Conservation (phyloP, 352 stramenopile species). For the Globisporangium carolinianum region DNA sequence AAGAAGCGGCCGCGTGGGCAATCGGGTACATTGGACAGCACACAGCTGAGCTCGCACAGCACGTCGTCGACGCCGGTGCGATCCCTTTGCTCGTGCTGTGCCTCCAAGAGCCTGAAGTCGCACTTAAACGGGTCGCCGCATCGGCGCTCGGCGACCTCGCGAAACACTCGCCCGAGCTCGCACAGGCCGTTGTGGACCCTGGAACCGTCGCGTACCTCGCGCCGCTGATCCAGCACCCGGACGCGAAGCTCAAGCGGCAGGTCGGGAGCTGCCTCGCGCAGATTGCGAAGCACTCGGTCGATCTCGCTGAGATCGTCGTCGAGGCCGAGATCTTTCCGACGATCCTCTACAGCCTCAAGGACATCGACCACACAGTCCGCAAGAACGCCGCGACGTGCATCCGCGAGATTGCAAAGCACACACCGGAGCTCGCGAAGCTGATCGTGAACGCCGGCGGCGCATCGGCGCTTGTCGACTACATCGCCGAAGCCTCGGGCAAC, state of each 20-base stretch:
- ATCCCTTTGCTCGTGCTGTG: slow-evolving; percentile 93
- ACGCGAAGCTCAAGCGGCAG: slow-evolving; percentile 92
- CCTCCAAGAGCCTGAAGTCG: slow-evolving; percentile 94
- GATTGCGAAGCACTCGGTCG: slow-evolving; percentile 94
- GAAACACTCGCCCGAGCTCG: slow-evolving; percentile 93
- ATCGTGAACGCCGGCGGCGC: slow-evolving; percentile 95
- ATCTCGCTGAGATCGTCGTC: slow-evolving; percentile 93
- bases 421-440: slow-evolving; percentile 92
- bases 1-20: slow-evolving; percentile 92
- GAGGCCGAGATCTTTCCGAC: slow-evolving; percentile 96
- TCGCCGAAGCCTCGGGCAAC: slow-evolving; percentile 87
- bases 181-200: slow-evolving; percentile 90
- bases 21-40: slow-evolving; percentile 95
- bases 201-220: slow-evolving; percentile 92
- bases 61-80: slow-evolving; percentile 90
- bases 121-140: slow-evolving; percentile 91
- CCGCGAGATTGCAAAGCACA: slow-evolving; percentile 94
- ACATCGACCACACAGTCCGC: slow-evolving; percentile 92
- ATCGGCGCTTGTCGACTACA: slow-evolving; percentile 91
- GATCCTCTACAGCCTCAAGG: slow-evolving; percentile 93
- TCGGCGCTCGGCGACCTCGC: slow-evolving; percentile 92
- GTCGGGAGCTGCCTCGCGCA: slow-evolving; percentile 90
- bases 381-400: slow-evolving; percentile 95
- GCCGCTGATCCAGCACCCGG: slow-evolving; percentile 90
- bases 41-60: slow-evolving; percentile 89